Percentiles rank a stretch among this genome's conserved stretches.
These are phyloP conservation scores for Chaetomiaceae sp. DNA, from an alignment of 2,329 filamentous ascomycete genomes.

Conservation along the genomic window DNA sequence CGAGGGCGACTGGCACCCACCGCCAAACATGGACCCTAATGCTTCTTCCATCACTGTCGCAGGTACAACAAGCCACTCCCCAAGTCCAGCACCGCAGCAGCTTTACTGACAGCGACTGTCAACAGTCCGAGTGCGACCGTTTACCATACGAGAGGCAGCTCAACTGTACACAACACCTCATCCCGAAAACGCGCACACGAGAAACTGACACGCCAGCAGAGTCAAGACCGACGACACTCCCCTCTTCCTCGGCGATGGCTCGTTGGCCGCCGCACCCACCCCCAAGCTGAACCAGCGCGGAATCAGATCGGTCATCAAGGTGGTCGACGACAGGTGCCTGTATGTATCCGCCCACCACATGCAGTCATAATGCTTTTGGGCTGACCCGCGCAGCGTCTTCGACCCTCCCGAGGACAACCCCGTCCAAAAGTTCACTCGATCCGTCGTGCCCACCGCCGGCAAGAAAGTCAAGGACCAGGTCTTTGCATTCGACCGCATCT, in stretches of 20 bases:
- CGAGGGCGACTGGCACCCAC: conserved; percentile 13
- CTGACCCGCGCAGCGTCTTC: conserved; percentile 67
- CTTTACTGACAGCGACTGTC: not conserved
- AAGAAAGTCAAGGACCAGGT: conserved; percentile 97
- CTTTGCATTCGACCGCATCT: conserved; percentile 93
- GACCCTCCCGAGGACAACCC: conserved; percentile 95
- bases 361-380: not conserved
- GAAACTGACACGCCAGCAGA: conserved; percentile 33
- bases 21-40: conserved; percentile 36
- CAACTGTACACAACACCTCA: conserved; percentile 58
- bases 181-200: not conserved
- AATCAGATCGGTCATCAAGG: conserved; percentile 87
- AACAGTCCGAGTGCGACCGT: conserved; percentile 64
- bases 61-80: conserved; percentile 44
- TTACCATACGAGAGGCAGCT: conserved; percentile 87
- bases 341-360: conserved; percentile 39
- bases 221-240: conserved; percentile 75
- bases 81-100: not conserved
- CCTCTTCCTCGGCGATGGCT: conserved; percentile 93
- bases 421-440: conserved; percentile 79
- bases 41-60: conserved; percentile 57
- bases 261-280: conserved; percentile 77
- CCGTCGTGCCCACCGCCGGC: conserved; percentile 67
- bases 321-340: conserved; percentile 94
- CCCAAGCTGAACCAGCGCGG: conserved; percentile 84